phyloP scores from a whole-genome alignment of 805 yeast species.

The Nakazawaea pomicola region DNA sequence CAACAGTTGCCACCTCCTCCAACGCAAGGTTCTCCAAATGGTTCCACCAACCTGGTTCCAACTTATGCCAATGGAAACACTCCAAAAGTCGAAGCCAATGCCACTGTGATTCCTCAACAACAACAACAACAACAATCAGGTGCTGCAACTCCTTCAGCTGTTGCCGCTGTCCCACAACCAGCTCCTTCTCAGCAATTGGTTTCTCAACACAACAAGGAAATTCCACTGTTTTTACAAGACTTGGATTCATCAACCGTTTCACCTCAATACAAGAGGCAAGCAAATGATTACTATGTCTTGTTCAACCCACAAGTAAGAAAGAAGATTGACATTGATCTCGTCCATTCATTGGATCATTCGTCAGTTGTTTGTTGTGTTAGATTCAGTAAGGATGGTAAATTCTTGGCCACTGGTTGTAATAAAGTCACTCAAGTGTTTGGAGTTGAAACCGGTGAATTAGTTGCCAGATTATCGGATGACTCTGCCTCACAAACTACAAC shows the following conservation, averaged over 20 bases:
- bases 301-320: constrained; percentile 84
- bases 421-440: constrained; percentile 92
- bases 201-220: constrained; percentile 62
- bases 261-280: constrained; percentile 74
- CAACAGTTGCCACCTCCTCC: constrained; percentile 22
- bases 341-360: constrained; percentile 86
- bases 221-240: constrained; percentile 77
- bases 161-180: constrained; percentile 16
- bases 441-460: constrained; percentile 85
- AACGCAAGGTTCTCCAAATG: constrained; percentile 13
- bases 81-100: constrained; percentile 13
- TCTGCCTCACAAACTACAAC: constrained; percentile 37
- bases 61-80: constrained; percentile 13
- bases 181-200: constrained; percentile 29
- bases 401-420: constrained; percentile 94
- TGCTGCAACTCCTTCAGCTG: constrained; percentile 17
- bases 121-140: constrained; percentile 19
- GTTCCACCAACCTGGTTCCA: constrained; percentile 16
- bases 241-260: constrained; percentile 75
- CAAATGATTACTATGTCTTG: constrained; percentile 79
- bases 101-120: background rate
- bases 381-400: constrained; percentile 86
- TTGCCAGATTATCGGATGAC: constrained; percentile 85
- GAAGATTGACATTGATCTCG: constrained; percentile 76
- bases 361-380: constrained; percentile 97